Conservation (phyloP, 306 rosid species). For the Vachellia collinsii region DNA sequence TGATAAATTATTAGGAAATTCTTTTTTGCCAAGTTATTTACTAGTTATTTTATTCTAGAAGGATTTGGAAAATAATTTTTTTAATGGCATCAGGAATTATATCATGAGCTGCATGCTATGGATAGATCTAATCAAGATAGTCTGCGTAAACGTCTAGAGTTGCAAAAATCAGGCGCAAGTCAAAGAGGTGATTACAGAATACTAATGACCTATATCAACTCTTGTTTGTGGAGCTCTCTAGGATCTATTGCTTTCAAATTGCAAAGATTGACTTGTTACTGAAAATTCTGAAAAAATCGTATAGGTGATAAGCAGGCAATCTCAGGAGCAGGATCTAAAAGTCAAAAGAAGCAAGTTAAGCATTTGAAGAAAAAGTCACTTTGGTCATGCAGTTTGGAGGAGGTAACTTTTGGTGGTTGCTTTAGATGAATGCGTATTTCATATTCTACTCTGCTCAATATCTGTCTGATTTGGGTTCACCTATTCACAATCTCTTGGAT, state of each 20-base stretch:
- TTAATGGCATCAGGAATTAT: constrained; percentile 60
- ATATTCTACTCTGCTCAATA: constrained; percentile 5
- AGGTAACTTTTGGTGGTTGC: constrained; percentile 57
- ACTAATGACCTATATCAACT: neutral
- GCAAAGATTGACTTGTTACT: constrained; percentile 5
- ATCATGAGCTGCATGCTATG: constrained; percentile 75
- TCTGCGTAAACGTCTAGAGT: constrained; percentile 56
- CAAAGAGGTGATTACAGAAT: constrained; percentile 52
- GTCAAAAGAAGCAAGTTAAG: constrained; percentile 71
- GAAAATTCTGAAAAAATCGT: constrained; percentile 8
- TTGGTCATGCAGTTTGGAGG: constrained; percentile 85
- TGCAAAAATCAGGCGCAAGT: constrained; percentile 34
- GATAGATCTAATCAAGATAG: constrained; percentile 69
- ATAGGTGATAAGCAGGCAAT: constrained; percentile 61
- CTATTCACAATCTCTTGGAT: constrained; percentile 40
- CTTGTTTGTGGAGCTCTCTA: constrained; percentile 20
- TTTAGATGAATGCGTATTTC: constrained; percentile 35
- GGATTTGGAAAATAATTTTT: constrained; percentile 15
- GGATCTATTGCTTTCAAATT: neutral
- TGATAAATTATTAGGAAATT: neutral
- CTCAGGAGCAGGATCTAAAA: constrained; percentile 68
- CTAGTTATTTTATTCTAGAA: neutral
- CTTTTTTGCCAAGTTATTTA: neutral
- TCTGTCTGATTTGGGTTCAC: neutral
- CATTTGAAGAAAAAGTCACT: constrained; percentile 53